Conservation (phyloP, 2,329 filamentous ascomycete species). For the Hypoxylon rubiginosum region DNA sequence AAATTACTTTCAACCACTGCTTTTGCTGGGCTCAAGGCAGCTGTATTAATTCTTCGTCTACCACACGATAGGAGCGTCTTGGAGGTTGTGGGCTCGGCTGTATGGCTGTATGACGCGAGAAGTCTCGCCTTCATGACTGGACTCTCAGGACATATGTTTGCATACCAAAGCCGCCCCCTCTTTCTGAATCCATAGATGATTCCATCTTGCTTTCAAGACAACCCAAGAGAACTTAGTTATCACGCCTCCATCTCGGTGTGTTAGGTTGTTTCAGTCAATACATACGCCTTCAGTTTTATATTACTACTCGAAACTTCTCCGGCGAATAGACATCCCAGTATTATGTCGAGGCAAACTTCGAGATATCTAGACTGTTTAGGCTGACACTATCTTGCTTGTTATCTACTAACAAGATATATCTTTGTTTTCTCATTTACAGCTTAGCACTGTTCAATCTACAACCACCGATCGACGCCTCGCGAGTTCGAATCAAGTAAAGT, state of each 20-base stretch:
- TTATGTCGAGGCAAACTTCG: slow-evolving; percentile 1
- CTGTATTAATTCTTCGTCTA: slow-evolving; percentile 28
- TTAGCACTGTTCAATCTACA: neutral
- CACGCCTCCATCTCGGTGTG: neutral
- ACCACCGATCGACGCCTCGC: neutral
- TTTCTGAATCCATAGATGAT: slow-evolving; percentile 11
- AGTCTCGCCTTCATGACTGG: slow-evolving; percentile 18
- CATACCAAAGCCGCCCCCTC: slow-evolving; percentile 10
- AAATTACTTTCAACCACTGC: slow-evolving; percentile 30
- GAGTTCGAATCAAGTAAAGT: slow-evolving; percentile 1
- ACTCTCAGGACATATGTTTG: slow-evolving; percentile 4
- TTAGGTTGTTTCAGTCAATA: neutral
- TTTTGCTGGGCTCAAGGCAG: slow-evolving; percentile 32
- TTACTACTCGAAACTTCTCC: neutral
- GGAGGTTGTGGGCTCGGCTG: slow-evolving; percentile 3
- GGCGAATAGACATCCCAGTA: slow-evolving; percentile 10
- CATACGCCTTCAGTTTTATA: neutral
- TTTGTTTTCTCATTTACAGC: neutral
- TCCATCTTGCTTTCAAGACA: slow-evolving; percentile 1
- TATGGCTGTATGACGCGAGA: slow-evolving; percentile 21
- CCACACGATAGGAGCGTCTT: slow-evolving; percentile 9
- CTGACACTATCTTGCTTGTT: slow-evolving; percentile 9
- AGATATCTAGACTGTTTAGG: neutral
- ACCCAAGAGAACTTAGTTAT: slow-evolving; percentile 3
- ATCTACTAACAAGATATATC: neutral